A percentile compares a stretch with the other conserved stretches of the same genome.
Conservation (phyloP, 2,329 filamentous ascomycete genomes). For the Periconia sp. region DNA sequence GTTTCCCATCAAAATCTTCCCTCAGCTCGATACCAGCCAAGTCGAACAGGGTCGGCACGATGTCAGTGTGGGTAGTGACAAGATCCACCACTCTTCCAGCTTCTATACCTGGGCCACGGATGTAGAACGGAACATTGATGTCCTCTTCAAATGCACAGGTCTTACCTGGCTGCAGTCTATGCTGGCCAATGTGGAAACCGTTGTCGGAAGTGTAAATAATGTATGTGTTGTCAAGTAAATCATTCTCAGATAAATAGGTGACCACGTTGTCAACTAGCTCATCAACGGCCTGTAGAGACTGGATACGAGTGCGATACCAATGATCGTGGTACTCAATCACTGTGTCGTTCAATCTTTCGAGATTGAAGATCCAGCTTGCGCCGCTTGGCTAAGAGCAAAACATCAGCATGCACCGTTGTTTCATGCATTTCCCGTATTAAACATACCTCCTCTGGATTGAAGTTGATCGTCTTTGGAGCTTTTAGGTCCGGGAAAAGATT, state of each 20-base stretch:
- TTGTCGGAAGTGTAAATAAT: slow-evolving; percentile 46
- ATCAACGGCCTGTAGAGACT: slow-evolving; percentile 56
- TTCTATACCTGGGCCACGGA: slow-evolving; percentile 42
- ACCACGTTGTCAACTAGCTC: slow-evolving; percentile 55
- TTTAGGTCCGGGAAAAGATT: slow-evolving; percentile 61
- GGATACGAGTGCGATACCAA: slow-evolving; percentile 53
- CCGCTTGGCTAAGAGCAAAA: slow-evolving; percentile 37
- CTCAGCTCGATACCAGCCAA: slow-evolving; percentile 29
- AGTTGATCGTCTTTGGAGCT: slow-evolving; percentile 63
- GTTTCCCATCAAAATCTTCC: slow-evolving; percentile 37
- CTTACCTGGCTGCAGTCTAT: slow-evolving; percentile 45
- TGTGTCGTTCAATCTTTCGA: slow-evolving; percentile 48
- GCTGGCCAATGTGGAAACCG: slow-evolving; percentile 44
- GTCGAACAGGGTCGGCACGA: slow-evolving; percentile 42
- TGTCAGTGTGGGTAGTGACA: slow-evolving; percentile 43
- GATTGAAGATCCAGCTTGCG: slow-evolving; percentile 49
- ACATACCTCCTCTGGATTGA: slow-evolving; percentile 58
- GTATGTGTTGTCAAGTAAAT: slow-evolving; percentile 52
- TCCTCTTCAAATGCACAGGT: slow-evolving; percentile 44
- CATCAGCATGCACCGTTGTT: background rate
- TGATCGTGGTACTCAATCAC: slow-evolving; percentile 55
- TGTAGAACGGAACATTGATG: slow-evolving; percentile 43
- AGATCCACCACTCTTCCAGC: slow-evolving; percentile 19
- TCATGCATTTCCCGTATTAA: background rate
- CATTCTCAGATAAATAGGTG: slow-evolving; percentile 43